A percentile compares a stretch with the other conserved stretches of the same genome.
Evolutionary conservation across 106 monocot genomes (phyloP).

Genomic region (Dendrobium catenatum): DNA sequence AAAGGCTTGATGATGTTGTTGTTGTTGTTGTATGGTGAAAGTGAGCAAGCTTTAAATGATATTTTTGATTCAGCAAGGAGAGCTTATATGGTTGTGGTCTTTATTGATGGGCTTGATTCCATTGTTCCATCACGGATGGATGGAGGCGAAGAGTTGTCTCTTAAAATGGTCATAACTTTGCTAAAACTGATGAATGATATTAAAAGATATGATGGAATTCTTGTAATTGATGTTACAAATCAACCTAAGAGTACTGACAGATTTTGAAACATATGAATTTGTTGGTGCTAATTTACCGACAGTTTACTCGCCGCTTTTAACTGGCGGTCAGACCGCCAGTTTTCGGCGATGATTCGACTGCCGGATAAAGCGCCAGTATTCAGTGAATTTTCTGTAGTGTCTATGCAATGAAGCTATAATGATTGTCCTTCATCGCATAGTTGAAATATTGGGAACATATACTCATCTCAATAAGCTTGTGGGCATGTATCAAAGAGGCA

Average conservation of each 20-base stretch:
- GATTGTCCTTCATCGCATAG: conserved; percentile 41
- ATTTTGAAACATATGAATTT: conserved; percentile 90
- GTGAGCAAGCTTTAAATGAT: too few species aligned
- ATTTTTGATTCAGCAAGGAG: too few species aligned
- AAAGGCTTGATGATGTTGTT: too few species aligned
- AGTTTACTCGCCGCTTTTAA: too few species aligned
- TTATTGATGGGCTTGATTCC: conserved; percentile 98
- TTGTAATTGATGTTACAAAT: conserved; percentile 96
- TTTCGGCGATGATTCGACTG: too few species aligned
- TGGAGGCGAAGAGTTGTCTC: conserved; percentile 72
- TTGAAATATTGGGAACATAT: too few species aligned
- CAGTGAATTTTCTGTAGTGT: not conserved
- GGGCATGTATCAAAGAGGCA: too few species aligned
- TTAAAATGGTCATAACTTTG: conserved; percentile 74
- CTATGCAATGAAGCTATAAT: conserved; percentile 93
- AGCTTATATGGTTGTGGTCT: conserved; percentile 24
- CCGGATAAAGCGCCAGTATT: too few species aligned
- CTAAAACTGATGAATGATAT: conserved; percentile 85
- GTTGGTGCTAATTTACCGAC: conserved; percentile 93
- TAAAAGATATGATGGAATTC: conserved; percentile 32
- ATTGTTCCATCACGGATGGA: conserved; percentile 84
- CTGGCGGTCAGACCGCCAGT: too few species aligned
- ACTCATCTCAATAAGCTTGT: too few species aligned
- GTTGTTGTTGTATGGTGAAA: too few species aligned
- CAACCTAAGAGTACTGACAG: conserved; percentile 88